Base-by-base conservation (phyloP, 805 yeast genomes). In the Candida dajiaensis region DNA sequence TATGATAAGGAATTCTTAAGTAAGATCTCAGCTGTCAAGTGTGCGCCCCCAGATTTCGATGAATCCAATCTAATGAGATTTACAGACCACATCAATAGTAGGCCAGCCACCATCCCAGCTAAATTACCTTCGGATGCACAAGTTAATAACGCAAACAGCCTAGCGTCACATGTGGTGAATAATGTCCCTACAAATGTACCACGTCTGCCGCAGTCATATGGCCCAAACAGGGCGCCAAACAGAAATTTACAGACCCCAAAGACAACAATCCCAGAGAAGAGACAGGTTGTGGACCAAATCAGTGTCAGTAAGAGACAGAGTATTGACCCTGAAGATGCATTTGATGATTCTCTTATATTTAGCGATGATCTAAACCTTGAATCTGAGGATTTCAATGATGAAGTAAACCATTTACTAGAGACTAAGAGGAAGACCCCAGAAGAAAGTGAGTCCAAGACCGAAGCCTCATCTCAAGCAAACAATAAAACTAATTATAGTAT, bases 1-100 rank as follows among this genome's bases (percentile, higher is more conserved):
- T 86, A 86, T 56, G 95, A 86, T 60, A 82, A 82, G 55, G 80
- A 78, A 43, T 83, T 81, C 48, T 62, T 84, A 38, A 71, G 72
- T 35, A 68, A 63, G 52, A 70, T 70, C 23, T 70, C 71, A 42
- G 67, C 64, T 40, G 72, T 70, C 2, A 69, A 70, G 44, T 69
- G 67, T 52, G 72, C 67, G 41, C 74, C 74, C 0, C 73, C 73
- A 18, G 74, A 70, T 50, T 70, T 70, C 51, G 74, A 70, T 53
- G 74, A 70, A 50, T 62, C 69, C 6, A 68, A 66, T 45, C 49
- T 70, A 46, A 68, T 68, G 55, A 61, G 74, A 44, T 66, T 65
- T 43, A 42, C 50, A 1, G 60, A 55, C 41, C 40, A 37, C 20
- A 47, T 33, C 1, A 48, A 55, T 12, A 48, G 46, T 13, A 52